A percentile compares a stretch with the other conserved stretches of the same genome.
Evolutionary conservation across 306 rosid genomes (phyloP).

Genomic region (Fagus crenata): DNA sequence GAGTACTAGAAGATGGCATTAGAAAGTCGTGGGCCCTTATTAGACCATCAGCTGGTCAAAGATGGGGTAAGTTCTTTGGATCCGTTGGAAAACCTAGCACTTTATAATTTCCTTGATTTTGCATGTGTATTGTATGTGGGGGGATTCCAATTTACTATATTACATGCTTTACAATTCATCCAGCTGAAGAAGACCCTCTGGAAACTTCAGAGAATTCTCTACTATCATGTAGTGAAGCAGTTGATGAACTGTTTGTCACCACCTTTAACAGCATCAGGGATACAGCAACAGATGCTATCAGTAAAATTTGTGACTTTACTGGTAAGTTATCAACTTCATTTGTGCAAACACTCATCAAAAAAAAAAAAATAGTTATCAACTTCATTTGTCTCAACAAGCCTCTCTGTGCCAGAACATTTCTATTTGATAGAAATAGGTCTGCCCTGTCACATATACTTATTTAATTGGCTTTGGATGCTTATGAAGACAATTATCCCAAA

Average conservation of each 20-base stretch:
- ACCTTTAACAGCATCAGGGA: conserved; percentile 51
- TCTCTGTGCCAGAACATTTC: neutral
- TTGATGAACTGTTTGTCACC: conserved; percentile 51
- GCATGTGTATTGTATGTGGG: neutral
- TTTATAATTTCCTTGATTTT: neutral
- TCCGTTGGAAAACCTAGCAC: neutral
- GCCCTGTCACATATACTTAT: neutral
- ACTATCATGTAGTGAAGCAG: conserved; percentile 35
- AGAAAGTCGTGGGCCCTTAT: conserved; percentile 48
- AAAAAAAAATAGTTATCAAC: conserved; percentile 1
- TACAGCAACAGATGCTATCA: conserved; percentile 34
- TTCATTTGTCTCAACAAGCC: conserved; percentile 8
- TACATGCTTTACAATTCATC: conserved; percentile 8
- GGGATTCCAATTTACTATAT: neutral
- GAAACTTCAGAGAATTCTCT: conserved; percentile 17
- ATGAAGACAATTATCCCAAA: neutral
- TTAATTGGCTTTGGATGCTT: neutral
- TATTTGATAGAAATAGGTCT: neutral
- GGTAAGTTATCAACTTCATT: conserved; percentile 33
- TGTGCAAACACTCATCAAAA: neutral
- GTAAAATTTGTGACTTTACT: conserved; percentile 45
- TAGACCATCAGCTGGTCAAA: conserved; percentile 25
- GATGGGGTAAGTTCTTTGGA: conserved; percentile 30
- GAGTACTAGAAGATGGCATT: conserved; percentile 46
- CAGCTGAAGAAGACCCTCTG: conserved; percentile 35